A percentile compares a stretch with the other conserved stretches of the same genome.
phyloP scores from a whole-genome alignment of 495 filamentous ascomycete species.

The Penicillium pancosmium region DNA sequence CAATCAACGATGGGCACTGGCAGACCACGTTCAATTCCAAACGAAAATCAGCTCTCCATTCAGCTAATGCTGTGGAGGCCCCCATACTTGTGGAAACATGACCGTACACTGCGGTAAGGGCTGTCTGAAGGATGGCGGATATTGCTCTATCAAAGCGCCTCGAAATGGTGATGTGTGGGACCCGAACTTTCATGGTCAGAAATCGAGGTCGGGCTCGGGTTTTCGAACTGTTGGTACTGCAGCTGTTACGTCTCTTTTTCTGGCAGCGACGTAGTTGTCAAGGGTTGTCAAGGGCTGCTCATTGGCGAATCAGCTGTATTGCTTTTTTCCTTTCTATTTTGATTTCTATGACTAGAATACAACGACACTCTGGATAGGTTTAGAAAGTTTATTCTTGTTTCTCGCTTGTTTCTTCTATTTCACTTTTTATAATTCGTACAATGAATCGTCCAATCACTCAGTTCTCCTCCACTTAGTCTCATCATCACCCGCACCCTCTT shows the following conservation, averaged over 20 bases:
- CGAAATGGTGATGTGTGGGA: conserved; percentile 32
- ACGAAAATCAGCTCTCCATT: too few relatives aligned
- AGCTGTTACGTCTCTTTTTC: conserved; percentile 27
- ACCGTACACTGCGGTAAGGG: conserved; percentile 52
- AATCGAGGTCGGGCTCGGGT: conserved; percentile 25
- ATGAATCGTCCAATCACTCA: conserved; percentile 36
- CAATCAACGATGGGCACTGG: too few relatives aligned
- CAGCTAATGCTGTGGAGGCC: conserved; percentile 39
- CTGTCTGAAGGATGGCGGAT: conserved; percentile 53
- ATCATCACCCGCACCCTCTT: conserved; percentile 36
- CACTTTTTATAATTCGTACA: conserved; percentile 7
- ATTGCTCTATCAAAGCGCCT: conserved; percentile 38
- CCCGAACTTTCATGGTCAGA: conserved; percentile 13
- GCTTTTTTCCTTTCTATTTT: conserved; percentile 3
- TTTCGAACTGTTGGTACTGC: conserved; percentile 23
- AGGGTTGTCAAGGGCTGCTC: conserved; percentile 18
- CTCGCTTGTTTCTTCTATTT: not conserved
- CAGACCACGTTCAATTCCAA: too few relatives aligned
- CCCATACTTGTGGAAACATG: conserved; percentile 51
- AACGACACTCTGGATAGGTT: not conserved
- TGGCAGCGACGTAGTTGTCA: conserved; percentile 33
- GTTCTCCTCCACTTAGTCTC: conserved; percentile 67
- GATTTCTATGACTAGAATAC: conserved; percentile 6
- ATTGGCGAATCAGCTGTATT: not conserved
- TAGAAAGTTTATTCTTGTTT: not conserved